A percentile compares a stretch with the other conserved stretches of the same genome.
Conservation (phyloP, 129 eudicot genomes). For the Sambucus nigra region DNA sequence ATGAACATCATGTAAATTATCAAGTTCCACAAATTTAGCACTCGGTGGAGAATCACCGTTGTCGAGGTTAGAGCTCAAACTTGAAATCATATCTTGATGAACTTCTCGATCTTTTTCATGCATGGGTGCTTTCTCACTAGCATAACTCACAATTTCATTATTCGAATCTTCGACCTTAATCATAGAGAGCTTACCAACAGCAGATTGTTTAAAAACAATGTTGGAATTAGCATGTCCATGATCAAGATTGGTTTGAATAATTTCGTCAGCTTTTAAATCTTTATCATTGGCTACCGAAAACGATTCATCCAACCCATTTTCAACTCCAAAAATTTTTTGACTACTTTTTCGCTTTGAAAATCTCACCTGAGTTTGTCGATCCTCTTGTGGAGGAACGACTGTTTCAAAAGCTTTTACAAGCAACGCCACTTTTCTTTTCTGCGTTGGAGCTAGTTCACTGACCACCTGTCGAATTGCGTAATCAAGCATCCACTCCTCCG, state of each 20-base stretch:
- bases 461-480: slow-evolving; percentile 88
- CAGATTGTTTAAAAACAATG: not conserved
- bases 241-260: not conserved
- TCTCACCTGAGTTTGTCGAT: slow-evolving; percentile 9
- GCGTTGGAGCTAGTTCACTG: slow-evolving; percentile 71
- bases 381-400: slow-evolving; percentile 46
- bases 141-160: not conserved
- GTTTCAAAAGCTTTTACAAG: slow-evolving; percentile 82
- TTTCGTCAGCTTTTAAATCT: not conserved
- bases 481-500: slow-evolving; percentile 97
- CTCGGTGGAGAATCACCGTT: slow-evolving; percentile 8
- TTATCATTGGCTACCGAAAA: not conserved
- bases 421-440: slow-evolving; percentile 71
- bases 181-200: not conserved
- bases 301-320: not conserved
- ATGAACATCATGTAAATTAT: slow-evolving; percentile 9
- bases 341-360: slow-evolving; percentile 6
- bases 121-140: not conserved
- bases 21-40: slow-evolving; percentile 11
- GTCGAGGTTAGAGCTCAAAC: slow-evolving; percentile 14
- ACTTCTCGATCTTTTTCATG: slow-evolving; percentile 5
- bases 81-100: not conserved
- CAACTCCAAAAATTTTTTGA: not conserved
- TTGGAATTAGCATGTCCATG: not conserved
- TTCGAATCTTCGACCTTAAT: not conserved